Evolutionary conservation across 495 filamentous ascomycete genomes (phyloP).

Genomic region (Podospora australis): DNA sequence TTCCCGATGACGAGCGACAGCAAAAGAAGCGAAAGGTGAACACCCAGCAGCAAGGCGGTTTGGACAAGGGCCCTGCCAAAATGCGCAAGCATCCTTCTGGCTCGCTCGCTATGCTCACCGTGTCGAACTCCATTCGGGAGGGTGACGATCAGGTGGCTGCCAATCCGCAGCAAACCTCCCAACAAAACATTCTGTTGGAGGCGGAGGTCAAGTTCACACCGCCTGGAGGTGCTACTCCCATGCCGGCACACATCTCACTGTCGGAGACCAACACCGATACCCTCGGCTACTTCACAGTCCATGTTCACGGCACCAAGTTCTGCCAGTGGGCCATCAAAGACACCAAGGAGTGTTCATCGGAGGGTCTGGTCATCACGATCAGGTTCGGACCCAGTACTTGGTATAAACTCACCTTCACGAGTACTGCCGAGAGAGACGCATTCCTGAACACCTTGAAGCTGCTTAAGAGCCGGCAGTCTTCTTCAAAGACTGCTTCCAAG

Average conservation of each 20-base stretch:
- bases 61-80: too few relatives aligned
- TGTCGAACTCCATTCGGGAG: too few relatives aligned
- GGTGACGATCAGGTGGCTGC: too few relatives aligned
- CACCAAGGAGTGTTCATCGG: too few relatives aligned
- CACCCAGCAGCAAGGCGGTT: too few relatives aligned
- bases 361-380: too few relatives aligned
- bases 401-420: background rate
- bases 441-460: background rate
- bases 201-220: background rate
- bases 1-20: too few relatives aligned
- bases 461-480: background rate
- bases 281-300: constrained; percentile 4
- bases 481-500: background rate
- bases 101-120: too few relatives aligned
- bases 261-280: background rate
- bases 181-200: background rate
- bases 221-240: background rate
- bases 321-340: constrained; percentile 7
- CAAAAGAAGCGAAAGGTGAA: too few relatives aligned
- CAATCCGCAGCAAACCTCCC: too few relatives aligned
- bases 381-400: too few relatives aligned
- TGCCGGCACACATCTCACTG: constrained; percentile 1
- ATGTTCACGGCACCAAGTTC: background rate
- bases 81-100: too few relatives aligned
- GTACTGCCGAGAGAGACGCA: background rate